phyloP scores from a whole-genome alignment of 352 stramenopile genomes.

The Blastocystis sp. region DNA sequence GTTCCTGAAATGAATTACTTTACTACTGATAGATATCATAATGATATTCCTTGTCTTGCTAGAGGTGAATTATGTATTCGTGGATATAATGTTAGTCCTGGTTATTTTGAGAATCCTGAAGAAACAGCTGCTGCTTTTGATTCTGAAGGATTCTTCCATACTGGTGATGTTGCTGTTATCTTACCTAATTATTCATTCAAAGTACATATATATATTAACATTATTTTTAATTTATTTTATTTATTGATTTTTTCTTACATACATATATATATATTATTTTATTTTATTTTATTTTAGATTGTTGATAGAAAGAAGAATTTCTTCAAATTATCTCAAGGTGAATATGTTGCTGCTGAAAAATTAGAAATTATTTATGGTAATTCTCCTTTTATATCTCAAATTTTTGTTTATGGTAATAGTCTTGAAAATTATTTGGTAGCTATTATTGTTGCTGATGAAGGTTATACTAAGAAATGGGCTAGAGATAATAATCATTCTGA shows the following conservation, averaged over 20 bases:
- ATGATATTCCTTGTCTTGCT: slow-evolving; percentile 1
- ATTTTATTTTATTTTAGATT: too few relatives aligned
- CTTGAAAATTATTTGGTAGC: slow-evolving; percentile 52
- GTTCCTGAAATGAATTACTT: slow-evolving; percentile 57
- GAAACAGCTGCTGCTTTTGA: slow-evolving; percentile 53
- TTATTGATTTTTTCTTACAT: too few relatives aligned
- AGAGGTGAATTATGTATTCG: slow-evolving; percentile 40
- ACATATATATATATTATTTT: too few relatives aligned
- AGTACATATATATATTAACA: background rate
- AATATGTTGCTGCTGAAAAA: slow-evolving; percentile 53
- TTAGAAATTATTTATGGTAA: slow-evolving; percentile 54
- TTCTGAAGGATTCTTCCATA: slow-evolving; percentile 57
- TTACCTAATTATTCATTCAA: slow-evolving; percentile 51
- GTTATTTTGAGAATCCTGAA: slow-evolving; percentile 58
- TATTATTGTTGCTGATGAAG: slow-evolving; percentile 52
- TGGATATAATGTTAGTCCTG: slow-evolving; percentile 47
- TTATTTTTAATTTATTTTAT: too few relatives aligned
- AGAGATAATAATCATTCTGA: slow-evolving; percentile 31
- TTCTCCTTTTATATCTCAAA: slow-evolving; percentile 52
- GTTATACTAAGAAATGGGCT: slow-evolving; percentile 50
- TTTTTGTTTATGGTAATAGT: slow-evolving; percentile 58
- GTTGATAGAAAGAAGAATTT: slow-evolving; percentile 57
- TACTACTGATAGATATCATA: slow-evolving; percentile 3
- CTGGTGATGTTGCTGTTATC: slow-evolving; percentile 56
- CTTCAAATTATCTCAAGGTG: slow-evolving; percentile 27